Conservation (phyloP, 1,139 yeast species). For the Martiniozyma asiatica region DNA sequence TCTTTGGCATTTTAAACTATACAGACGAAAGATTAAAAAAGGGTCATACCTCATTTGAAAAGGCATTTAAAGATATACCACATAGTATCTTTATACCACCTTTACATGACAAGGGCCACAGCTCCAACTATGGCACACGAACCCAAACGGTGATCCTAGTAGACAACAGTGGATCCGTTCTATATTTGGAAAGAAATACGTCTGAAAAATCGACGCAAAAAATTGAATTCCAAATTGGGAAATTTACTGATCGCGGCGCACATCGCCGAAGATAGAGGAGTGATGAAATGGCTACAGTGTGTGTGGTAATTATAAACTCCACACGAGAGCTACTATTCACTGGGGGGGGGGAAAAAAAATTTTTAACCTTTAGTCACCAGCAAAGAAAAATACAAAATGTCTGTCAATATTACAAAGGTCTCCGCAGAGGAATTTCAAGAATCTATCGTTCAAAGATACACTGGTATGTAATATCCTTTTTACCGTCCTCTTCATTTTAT, state of each 20-base stretch:
- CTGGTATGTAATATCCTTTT: slow-evolving; percentile 26
- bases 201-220: background rate
- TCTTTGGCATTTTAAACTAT: slow-evolving; percentile 44
- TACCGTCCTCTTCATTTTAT: background rate
- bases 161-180: slow-evolving; percentile 28
- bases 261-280: too few relatives aligned
- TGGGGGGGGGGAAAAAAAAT: too few relatives aligned
- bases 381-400: background rate
- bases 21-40: slow-evolving; percentile 21
- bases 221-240: background rate
- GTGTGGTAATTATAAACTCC: too few relatives aligned
- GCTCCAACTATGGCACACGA: slow-evolving; percentile 84
- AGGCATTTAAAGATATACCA: slow-evolving; percentile 33
- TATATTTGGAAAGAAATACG: slow-evolving; percentile 28
- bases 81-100: slow-evolving; percentile 69
- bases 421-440: slow-evolving; percentile 33
- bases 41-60: slow-evolving; percentile 1
- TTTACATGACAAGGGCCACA: slow-evolving; percentile 22
- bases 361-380: too few relatives aligned
- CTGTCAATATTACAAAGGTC: slow-evolving; percentile 4
- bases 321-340: too few relatives aligned
- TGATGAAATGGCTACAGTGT: too few relatives aligned
- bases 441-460: slow-evolving; percentile 35
- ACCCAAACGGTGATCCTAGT: slow-evolving; percentile 69
- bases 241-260: too few relatives aligned